Evolutionary conservation across 2,329 filamentous ascomycete genomes (phyloP).

Genomic region (Eutypella sp.): DNA sequence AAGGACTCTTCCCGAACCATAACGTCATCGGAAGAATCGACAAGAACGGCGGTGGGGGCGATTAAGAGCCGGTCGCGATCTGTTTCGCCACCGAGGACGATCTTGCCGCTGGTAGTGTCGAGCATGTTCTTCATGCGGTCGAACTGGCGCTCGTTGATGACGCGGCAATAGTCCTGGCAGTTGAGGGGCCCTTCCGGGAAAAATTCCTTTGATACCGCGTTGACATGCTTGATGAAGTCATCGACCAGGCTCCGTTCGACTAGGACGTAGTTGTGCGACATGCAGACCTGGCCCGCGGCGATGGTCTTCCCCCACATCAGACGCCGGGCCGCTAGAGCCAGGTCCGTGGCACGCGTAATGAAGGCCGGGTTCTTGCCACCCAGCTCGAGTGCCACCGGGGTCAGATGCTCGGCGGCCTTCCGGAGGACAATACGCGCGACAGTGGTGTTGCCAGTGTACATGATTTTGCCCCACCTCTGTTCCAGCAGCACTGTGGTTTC

Average conservation of each 20-base stretch:
- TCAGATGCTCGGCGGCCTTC: constrained; percentile 84
- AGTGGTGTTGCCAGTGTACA: constrained; percentile 78
- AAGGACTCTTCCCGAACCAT: constrained; percentile 84
- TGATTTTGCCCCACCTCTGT: constrained; percentile 96
- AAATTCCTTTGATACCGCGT: constrained; percentile 66
- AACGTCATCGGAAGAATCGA: constrained; percentile 68
- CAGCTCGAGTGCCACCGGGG: constrained; percentile 83
- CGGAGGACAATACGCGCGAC: constrained; percentile 86
- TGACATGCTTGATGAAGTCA: constrained; percentile 69
- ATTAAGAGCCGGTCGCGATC: constrained; percentile 80
- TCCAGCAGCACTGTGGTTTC: constrained; percentile 80
- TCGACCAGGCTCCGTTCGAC: constrained; percentile 71
- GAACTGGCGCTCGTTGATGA: constrained; percentile 78
- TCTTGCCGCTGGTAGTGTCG: constrained; percentile 76
- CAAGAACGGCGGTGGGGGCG: constrained; percentile 86
- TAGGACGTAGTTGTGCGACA: constrained; percentile 88
- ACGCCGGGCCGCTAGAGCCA: constrained; percentile 74
- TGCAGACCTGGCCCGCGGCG: constrained; percentile 86
- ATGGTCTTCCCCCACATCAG: constrained; percentile 84
- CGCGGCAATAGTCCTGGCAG: constrained; percentile 73
- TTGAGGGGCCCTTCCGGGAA: constrained; percentile 76
- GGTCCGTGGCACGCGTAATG: constrained; percentile 76
- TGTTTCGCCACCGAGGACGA: constrained; percentile 79
- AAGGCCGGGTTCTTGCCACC: constrained; percentile 91
- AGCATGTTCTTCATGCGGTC: constrained; percentile 84